phyloP scores from a whole-genome alignment of 23 red algal species.

The Chondrus crispus region DNA sequence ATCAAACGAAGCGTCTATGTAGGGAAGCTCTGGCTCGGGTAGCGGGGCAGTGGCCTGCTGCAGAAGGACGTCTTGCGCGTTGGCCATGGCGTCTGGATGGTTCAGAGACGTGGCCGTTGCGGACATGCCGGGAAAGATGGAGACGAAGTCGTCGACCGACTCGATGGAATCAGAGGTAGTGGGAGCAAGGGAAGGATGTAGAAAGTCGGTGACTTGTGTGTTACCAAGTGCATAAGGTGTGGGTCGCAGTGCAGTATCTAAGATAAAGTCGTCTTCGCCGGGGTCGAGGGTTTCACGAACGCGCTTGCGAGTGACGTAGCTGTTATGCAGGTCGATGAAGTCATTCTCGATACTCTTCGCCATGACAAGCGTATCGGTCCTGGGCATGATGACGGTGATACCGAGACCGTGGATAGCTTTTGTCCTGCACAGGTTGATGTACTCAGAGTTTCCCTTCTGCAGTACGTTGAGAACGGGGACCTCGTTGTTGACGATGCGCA shows the following conservation, averaged over 20 bases:
- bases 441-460: constrained; percentile 27
- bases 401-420: constrained; percentile 60
- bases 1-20: not conserved
- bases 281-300: not conserved
- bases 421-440: not conserved
- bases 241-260: too few relatives aligned
- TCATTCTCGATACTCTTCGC: constrained; percentile 18
- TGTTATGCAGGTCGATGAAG: constrained; percentile 50
- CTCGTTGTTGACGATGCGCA: constrained; percentile 20
- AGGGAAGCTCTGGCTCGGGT: not conserved
- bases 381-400: constrained; percentile 14
- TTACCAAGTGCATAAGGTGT: too few relatives aligned
- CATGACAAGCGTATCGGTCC: constrained; percentile 1
- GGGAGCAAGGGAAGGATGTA: not conserved
- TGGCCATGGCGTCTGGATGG: too few relatives aligned
- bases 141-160: not conserved
- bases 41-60: not conserved
- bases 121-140: not conserved
- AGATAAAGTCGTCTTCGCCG: not conserved
- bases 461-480: constrained; percentile 34
- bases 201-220: not conserved
- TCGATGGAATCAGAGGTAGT: not conserved
- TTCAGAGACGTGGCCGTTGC: not conserved
- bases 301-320: constrained; percentile 37
- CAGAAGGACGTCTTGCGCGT: not conserved